Percentiles rank a stretch among this genome's conserved stretches.
phyloP scores from a whole-genome alignment of 495 filamentous ascomycete species.

The Daldinia childiae region DNA sequence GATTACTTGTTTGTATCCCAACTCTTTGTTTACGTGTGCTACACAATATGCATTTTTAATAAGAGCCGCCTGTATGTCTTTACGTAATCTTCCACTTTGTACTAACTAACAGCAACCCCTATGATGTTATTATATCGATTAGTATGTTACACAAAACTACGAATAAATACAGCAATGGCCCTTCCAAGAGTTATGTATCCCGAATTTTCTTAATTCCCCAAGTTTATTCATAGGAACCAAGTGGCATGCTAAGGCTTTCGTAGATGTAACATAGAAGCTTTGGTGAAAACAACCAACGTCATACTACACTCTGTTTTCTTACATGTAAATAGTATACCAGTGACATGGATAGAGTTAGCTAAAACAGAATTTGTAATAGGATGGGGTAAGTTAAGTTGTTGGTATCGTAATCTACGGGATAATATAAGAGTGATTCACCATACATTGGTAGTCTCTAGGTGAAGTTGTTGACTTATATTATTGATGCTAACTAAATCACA shows the following conservation, averaged over 20 bases:
- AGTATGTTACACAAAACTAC: too few species aligned
- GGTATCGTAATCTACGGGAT: too few species aligned
- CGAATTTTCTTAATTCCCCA: background rate
- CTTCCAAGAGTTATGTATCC: background rate
- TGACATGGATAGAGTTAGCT: background rate
- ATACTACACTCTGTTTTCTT: background rate
- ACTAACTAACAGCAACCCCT: background rate
- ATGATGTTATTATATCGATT: background rate
- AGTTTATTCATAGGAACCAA: background rate
- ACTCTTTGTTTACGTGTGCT: background rate
- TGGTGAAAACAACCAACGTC: background rate
- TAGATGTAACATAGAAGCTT: background rate
- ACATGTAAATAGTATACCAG: background rate
- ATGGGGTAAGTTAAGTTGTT: too few species aligned
- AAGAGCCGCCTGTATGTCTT: background rate
- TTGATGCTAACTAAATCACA: too few species aligned
- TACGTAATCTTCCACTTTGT: background rate
- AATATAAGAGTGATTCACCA: too few species aligned
- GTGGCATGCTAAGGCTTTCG: background rate
- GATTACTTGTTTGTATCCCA: background rate
- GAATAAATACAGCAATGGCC: background rate
- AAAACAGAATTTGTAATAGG: too few species aligned
- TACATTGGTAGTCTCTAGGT: too few species aligned
- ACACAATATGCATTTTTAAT: background rate
- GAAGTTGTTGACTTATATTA: too few species aligned